phyloP scores from a whole-genome alignment of 352 stramenopile genomes.

The Phytopythium boreale region DNA sequence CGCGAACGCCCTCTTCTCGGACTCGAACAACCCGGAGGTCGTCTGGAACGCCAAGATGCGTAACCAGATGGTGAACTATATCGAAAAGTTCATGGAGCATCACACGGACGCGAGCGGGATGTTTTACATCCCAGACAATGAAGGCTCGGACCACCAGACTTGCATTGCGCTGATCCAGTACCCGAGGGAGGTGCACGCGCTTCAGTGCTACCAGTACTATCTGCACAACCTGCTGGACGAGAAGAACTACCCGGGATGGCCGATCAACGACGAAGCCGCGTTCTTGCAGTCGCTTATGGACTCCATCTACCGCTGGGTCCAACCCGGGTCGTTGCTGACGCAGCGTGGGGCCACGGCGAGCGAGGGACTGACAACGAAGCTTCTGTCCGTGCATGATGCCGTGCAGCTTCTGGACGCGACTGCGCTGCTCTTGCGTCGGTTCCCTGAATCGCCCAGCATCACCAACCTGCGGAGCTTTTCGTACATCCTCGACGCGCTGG shows the following conservation, averaged over 20 bases:
- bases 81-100: slow-evolving; percentile 82
- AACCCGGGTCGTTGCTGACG: slow-evolving; percentile 49
- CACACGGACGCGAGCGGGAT: slow-evolving; percentile 65
- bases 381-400: slow-evolving; percentile 65
- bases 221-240: slow-evolving; percentile 85
- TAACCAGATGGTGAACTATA: slow-evolving; percentile 82
- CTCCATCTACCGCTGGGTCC: slow-evolving; percentile 74
- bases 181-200: slow-evolving; percentile 75
- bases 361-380: slow-evolving; percentile 52
- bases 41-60: slow-evolving; percentile 87
- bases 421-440: slow-evolving; percentile 63
- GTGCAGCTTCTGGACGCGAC: slow-evolving; percentile 74
- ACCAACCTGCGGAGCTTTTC: slow-evolving; percentile 62
- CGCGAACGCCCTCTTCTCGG: slow-evolving; percentile 74
- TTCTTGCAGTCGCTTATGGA: slow-evolving; percentile 76
- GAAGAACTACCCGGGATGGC: slow-evolving; percentile 84
- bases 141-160: slow-evolving; percentile 71
- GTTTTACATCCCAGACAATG: slow-evolving; percentile 70
- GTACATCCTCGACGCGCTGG: slow-evolving; percentile 68
- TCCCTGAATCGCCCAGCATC: slow-evolving; percentile 63
- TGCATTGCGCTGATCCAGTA: slow-evolving; percentile 82
- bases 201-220: slow-evolving; percentile 89
- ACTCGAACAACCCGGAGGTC: slow-evolving; percentile 84
- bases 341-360: slow-evolving; percentile 33
- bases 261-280: slow-evolving; percentile 78